Base-by-base conservation (phyloP, 1,139 yeast genomes). In the Spencermartinsiella ligniputridi region DNA sequence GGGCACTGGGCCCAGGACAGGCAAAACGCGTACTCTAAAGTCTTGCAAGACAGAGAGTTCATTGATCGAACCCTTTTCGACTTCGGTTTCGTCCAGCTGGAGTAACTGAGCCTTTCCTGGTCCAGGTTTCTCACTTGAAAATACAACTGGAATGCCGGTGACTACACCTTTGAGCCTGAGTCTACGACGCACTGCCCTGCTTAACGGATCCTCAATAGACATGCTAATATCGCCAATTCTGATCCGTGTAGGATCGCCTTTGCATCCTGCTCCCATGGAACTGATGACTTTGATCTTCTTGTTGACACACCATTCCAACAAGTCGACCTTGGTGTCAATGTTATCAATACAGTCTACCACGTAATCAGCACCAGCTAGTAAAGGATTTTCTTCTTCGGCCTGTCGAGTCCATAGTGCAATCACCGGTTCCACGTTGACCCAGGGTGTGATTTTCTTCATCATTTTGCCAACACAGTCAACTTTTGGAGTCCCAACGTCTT, bases 231-330 rank as follows among this genome's bases (percentile, higher is more conserved):
- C 94, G 13, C 89, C 90, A 36, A 85, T 73, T 66, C 85, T 75
- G 63, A 90, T 74, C 66, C 97, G 64, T 53, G 96, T 75, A 52
- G 96, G 82, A 68, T 94, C 83, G 61, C 95, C 72, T 70, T 90
- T 82, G 57, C 96, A 84, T 5, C 96, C 96, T 1, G 98, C 97
- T 19, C 98, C 98, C 78, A 95, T 95, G 0, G 96, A 86, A 2
- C 95, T 82, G 38, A 92, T 77, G 15, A 50, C 50, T 20, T 52
- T 54, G 35, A 90, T 63, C 1, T 71, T 64, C 39, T 78, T 69
- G 20, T 72, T 71, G 61, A 81, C 69, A 55, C 95, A 84, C 66
- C 75, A 89, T 30, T 83, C 81, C 52, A 92, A 70, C 45, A 92
- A 70, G 58, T 92, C 98, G 21, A 89, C 95, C 62, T 92, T 92